Base-by-base conservation (phyloP, 805 yeast genomes). In the Ogataea zsoltii region DNA sequence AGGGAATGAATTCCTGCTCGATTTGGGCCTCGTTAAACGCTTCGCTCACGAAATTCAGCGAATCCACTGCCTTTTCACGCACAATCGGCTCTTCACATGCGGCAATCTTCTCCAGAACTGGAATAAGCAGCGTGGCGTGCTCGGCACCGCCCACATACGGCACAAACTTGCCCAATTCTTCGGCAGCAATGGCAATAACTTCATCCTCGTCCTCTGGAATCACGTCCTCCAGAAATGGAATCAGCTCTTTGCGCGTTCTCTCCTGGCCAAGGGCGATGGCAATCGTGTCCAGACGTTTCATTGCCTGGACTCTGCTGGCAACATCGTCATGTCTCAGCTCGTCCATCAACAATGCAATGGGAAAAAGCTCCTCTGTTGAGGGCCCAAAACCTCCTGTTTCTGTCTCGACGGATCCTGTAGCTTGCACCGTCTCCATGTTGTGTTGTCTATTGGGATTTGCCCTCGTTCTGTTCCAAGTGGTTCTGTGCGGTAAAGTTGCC, bases 181-280 rank as follows among this genome's bases (percentile, higher is more conserved):
- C 88, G 3, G 97, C 97, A 51, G 95, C 76, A 16, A 90, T 92
- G 1, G 97, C 88, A 67, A 92, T 85, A 6, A 94, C 96, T 69
- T 94, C 99, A 67, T 94, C 99, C 69, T 94, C 99, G 65, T 95
- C 99, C 58, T 94, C 99, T 54, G 88, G 94, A 9, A 91, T 89
- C 19, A 85, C 94, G 50, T 85, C 91, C 55, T 84, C 88, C 50
- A 94, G 75, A 60, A 92, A 94, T 30, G 98, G 97, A 43, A 94
- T 74, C 61, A 94, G 76, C 65, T 94, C 99, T 38, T 77, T 77
- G 48, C 96, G 76, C 10, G 98, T 87, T 61, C 98, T 79, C 64
- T 89, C 96, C 6, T 94, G 91, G 7, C 99, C 99, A 46, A 94
- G 71, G 2, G 98, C 99, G 42, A 89, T 74, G 28, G 98, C 96